phyloP scores from a whole-genome alignment of 805 yeast genomes.

The Barnettozyma salicaria region DNA sequence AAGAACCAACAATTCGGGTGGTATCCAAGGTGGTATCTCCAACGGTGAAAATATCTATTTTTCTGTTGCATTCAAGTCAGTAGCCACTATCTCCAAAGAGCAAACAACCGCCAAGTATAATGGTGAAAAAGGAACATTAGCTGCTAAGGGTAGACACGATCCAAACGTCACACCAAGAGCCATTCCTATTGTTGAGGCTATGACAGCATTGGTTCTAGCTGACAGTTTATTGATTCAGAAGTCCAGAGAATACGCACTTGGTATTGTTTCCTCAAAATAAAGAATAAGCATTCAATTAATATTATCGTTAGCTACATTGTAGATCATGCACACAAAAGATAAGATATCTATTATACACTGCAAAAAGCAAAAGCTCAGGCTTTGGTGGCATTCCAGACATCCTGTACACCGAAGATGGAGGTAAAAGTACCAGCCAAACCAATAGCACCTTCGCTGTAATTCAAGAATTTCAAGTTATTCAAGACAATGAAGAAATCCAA shows the following conservation, averaged over 20 bases:
- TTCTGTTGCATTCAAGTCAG: slow-evolving; percentile 95
- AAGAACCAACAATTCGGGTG: slow-evolving; percentile 88
- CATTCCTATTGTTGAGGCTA: slow-evolving; percentile 95
- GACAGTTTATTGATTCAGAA: slow-evolving; percentile 83
- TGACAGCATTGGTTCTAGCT: slow-evolving; percentile 92
- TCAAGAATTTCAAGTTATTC: slow-evolving; percentile 54
- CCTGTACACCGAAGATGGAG: slow-evolving; percentile 69
- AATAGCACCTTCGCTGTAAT: slow-evolving; percentile 68
- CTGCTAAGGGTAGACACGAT: slow-evolving; percentile 97
- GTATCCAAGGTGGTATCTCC: slow-evolving; percentile 96
- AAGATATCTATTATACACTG: too few species aligned
- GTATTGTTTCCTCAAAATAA: slow-evolving; percentile 21
- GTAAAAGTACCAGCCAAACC: slow-evolving; percentile 84
- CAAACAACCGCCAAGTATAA: slow-evolving; percentile 86
- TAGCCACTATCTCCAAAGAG: slow-evolving; percentile 93
- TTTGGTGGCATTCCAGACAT: slow-evolving; percentile 53
- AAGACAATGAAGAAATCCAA: slow-evolving; percentile 73
- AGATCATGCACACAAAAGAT: too few species aligned
- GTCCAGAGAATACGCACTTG: slow-evolving; percentile 59
- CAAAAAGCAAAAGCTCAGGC: too few species aligned
- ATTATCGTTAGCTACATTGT: background rate
- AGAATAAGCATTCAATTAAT: background rate
- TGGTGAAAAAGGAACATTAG: slow-evolving; percentile 80
- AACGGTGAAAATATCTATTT: slow-evolving; percentile 95
- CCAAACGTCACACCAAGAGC: slow-evolving; percentile 99